Evolutionary conservation across 768 basidiomycete genomes (phyloP).

Genomic region (Lactifluus volemus): DNA sequence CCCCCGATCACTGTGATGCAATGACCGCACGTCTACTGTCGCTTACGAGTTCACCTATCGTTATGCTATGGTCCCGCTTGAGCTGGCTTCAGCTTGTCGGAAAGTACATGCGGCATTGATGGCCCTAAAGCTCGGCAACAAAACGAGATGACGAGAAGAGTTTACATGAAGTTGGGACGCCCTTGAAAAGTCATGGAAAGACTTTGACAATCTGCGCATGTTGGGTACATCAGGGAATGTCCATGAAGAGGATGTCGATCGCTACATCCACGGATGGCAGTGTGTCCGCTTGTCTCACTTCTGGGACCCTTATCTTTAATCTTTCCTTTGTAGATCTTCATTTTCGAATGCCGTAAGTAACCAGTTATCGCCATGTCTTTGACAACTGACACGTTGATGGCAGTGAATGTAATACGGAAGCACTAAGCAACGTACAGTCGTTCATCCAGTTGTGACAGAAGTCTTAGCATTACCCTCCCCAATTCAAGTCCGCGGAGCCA

Average conservation of each 20-base stretch:
- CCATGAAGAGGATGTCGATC: slow-evolving; percentile 44
- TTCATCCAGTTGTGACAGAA: slow-evolving; percentile 19
- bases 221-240: slow-evolving; percentile 32
- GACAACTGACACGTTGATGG: not conserved
- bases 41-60: slow-evolving; percentile 47
- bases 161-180: slow-evolving; percentile 77
- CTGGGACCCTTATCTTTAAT: slow-evolving; percentile 9
- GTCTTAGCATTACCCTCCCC: slow-evolving; percentile 16
- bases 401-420: slow-evolving; percentile 85
- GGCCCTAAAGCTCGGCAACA: slow-evolving; percentile 65
- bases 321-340: slow-evolving; percentile 52
- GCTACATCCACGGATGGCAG: slow-evolving; percentile 85
- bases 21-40: slow-evolving; percentile 30
- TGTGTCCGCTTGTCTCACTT: slow-evolving; percentile 28
- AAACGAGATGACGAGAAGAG: slow-evolving; percentile 43
- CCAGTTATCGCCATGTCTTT: slow-evolving; percentile 11
- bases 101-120: slow-evolving; percentile 66
- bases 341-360: slow-evolving; percentile 79
- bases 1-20: slow-evolving; percentile 14
- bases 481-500: slow-evolving; percentile 20
- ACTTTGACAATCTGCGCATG: slow-evolving; percentile 59
- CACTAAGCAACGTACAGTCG: slow-evolving; percentile 48
- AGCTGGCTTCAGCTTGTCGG: slow-evolving; percentile 69
- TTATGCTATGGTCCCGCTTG: slow-evolving; percentile 61
- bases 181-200: slow-evolving; percentile 76